phyloP scores from a whole-genome alignment of 305 asterid species.

The Fraxinus angustifolia region DNA sequence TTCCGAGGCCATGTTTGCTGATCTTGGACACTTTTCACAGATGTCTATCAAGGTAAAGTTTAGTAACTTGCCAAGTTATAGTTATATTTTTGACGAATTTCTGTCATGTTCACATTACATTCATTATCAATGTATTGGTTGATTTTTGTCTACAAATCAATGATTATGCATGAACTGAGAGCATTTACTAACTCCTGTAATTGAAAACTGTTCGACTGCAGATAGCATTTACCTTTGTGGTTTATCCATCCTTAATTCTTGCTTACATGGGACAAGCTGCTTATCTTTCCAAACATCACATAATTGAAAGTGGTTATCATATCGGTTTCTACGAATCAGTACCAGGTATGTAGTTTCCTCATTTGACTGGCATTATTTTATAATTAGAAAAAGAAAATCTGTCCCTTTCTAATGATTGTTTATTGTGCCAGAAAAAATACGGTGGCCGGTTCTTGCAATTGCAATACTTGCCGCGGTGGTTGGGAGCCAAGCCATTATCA shows the following conservation, averaged over 20 bases:
- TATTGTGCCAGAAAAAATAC: conserved; percentile 48
- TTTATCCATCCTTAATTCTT: conserved; percentile 82
- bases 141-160: neutral
- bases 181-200: neutral
- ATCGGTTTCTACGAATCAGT: conserved; percentile 90
- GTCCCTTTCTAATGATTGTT: neutral
- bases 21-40: conserved; percentile 94
- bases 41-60: conserved; percentile 69
- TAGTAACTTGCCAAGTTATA: neutral
- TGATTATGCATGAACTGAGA: neutral
- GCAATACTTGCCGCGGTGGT: conserved; percentile 92
- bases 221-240: conserved; percentile 84
- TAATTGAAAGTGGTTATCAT: conserved; percentile 55
- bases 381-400: neutral
- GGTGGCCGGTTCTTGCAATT: conserved; percentile 84
- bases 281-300: conserved; percentile 80
- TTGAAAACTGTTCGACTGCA: conserved; percentile 24
- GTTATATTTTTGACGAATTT: neutral
- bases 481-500: conserved; percentile 90
- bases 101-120: neutral
- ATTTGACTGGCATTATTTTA: neutral
- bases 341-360: conserved; percentile 51
- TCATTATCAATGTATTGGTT: neutral
- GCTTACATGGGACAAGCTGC: conserved; percentile 99
- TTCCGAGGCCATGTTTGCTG: conserved; percentile 96